Percentiles rank a stretch among this genome's conserved stretches.
phyloP scores from a whole-genome alignment of 495 filamentous ascomycete genomes.

The Penicillium ucsense region DNA sequence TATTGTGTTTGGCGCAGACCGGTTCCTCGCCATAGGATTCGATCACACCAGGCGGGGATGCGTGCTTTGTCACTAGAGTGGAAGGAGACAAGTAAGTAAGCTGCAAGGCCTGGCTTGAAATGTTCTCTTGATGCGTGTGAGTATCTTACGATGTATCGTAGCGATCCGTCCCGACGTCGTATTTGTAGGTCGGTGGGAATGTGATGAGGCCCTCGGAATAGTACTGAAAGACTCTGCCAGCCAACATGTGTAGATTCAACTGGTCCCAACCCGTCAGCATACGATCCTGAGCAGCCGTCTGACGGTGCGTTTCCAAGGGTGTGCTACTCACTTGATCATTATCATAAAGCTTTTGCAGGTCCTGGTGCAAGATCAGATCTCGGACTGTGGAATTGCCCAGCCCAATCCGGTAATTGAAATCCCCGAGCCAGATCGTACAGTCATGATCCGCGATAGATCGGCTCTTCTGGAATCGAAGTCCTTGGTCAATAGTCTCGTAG shows the following conservation, averaged over 20 bases:
- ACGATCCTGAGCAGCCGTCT: too few relatives aligned
- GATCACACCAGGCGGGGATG: conserved; percentile 96
- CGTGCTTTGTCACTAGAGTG: conserved; percentile 69
- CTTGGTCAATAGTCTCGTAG: conserved; percentile 79
- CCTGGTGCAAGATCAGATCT: conserved; percentile 54
- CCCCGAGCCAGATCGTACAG: conserved; percentile 91
- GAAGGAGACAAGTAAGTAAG: neutral
- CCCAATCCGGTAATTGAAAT: conserved; percentile 98
- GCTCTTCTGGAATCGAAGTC: conserved; percentile 83
- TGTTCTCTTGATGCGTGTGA: too few relatives aligned
- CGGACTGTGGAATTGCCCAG: conserved; percentile 70
- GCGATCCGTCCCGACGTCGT: conserved; percentile 71
- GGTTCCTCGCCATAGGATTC: conserved; percentile 75
- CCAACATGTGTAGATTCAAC: conserved; percentile 94
- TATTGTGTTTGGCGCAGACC: conserved; percentile 78
- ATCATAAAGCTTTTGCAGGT: conserved; percentile 73
- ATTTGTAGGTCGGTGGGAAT: conserved; percentile 94
- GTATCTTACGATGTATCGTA: conserved; percentile 81
- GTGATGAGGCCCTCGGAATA: conserved; percentile 79
- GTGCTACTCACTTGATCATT: conserved; percentile 69
- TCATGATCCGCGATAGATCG: conserved; percentile 87
- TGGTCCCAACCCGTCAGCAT: neutral
- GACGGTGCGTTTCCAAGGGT: too few relatives aligned
- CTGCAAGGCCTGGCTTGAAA: too few relatives aligned
- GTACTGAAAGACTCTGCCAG: conserved; percentile 76